Base-by-base conservation (phyloP, 345 rosid species). In the Salix udensis region DNA sequence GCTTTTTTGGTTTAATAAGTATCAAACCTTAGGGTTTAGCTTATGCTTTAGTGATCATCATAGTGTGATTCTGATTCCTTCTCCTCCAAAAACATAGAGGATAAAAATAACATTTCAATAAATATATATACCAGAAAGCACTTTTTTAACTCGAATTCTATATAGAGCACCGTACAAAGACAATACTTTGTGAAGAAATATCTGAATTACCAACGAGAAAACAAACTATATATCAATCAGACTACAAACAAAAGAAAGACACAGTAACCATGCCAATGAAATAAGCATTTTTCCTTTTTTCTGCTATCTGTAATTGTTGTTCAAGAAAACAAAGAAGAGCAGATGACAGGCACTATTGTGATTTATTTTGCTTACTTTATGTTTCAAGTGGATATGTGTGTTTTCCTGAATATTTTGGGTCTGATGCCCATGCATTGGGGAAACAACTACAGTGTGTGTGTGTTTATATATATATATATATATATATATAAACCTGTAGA, bases 11-110 rank as follows among this genome's bases (percentile, higher is more conserved):
- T 73, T 68, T 76, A 77, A 78, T 78, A 62, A 70, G 60, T 67
- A 77, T 46, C 64, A 67, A 73, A 53, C 68, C 30, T 68, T 39
- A 65, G 65, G 72, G 67, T 65, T 76, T 80, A 79, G 87, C 73
- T 78, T 76, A 34, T 67, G 82, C 81, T 79, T 86, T 86, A 75
- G 80, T 79, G n/a, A 65, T 5, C 37, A 34, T 72, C 36, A 34
- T 72, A 86, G 80, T 72, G 53, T 48, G 77, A 85, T 84, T 84
- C 82, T 52, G 58, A 52, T 52, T n/a, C 26, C 62, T 24, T n/a
- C 26, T 23, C 62, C 14, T 53, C 24, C 12, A 52, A 52, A n/a
- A 46, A 46, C 14, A 46, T 46, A 4, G 50, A 46, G n/a, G 4
- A 55, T 6, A 55, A n/a, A n/a, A 3, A 55, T n/a, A 55, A n/a